Evolutionary conservation across 139 green algal genomes (phyloP).

Genomic region (Axilococcus clingmanii): DNA sequence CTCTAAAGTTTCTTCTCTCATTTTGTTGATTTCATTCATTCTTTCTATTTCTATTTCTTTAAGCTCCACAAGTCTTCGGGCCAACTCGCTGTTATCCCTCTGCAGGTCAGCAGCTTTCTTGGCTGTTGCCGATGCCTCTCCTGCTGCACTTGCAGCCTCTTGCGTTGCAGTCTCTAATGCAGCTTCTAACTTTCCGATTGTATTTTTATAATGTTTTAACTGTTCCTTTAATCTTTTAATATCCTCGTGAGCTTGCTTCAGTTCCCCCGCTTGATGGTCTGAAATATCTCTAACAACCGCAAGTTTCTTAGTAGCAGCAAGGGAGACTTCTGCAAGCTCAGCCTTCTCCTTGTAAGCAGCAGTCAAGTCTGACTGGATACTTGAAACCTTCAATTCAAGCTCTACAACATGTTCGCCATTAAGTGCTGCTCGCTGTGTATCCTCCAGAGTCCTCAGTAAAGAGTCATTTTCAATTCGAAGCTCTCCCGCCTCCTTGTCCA

Average conservation of each 20-base stretch:
- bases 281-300: not conserved
- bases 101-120: slow-evolving; percentile 11
- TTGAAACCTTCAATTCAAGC: not conserved
- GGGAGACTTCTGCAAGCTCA: slow-evolving; percentile 16
- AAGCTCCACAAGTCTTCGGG: slow-evolving; percentile 39
- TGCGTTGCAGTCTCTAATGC: not conserved
- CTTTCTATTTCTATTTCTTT: slow-evolving; percentile 45
- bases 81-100: slow-evolving; percentile 32
- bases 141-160: not conserved
- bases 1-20: slow-evolving; percentile 42
- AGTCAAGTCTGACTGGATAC: slow-evolving; percentile 32
- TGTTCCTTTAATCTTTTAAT: slow-evolving; percentile 3
- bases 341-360: slow-evolving; percentile 38
- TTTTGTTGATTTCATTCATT: slow-evolving; percentile 55
- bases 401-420: not conserved
- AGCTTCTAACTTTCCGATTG: not conserved
- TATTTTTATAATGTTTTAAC: slow-evolving; percentile 3
- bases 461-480: slow-evolving; percentile 48
- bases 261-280: no score
- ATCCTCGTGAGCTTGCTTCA: slow-evolving; percentile 12
- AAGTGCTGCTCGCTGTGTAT: not conserved
- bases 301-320: slow-evolving; percentile 12
- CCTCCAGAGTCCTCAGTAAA: slow-evolving; percentile 21
- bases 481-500: slow-evolving; percentile 66
- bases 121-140: not conserved